Conservation (phyloP, 805 yeast genomes). For the Ogataea nakhonphanomensis region DNA sequence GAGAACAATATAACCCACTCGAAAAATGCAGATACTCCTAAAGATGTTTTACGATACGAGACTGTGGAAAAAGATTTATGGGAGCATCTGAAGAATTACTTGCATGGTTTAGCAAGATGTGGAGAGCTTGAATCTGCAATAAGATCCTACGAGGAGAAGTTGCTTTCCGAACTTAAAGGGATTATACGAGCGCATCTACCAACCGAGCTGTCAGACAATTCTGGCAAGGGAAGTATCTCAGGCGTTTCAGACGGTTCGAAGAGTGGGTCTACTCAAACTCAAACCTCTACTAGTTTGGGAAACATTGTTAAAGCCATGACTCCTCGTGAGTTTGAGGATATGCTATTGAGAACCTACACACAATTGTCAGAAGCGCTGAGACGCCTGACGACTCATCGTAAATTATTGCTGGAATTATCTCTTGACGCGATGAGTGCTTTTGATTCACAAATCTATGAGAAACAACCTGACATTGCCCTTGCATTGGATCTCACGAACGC, state of each 20-base stretch:
- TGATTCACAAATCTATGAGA: constrained; percentile 27
- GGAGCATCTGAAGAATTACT: constrained; percentile 40
- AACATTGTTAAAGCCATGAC: constrained; percentile 61
- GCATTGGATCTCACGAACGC: constrained; percentile 65
- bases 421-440: constrained; percentile 40
- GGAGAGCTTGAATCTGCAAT: constrained; percentile 62
- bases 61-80: constrained; percentile 34
- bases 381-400: constrained; percentile 75
- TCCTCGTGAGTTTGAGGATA: constrained; percentile 69
- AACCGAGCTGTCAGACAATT: constrained; percentile 30
- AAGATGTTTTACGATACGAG: constrained; percentile 6
- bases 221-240: constrained; percentile 17
- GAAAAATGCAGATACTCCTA: constrained; percentile 6
- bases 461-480: constrained; percentile 42
- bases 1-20: constrained; percentile 17
- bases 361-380: constrained; percentile 69
- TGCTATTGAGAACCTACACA: constrained; percentile 60
- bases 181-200: constrained; percentile 70
- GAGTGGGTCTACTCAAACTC: constrained; percentile 24
- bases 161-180: constrained; percentile 67
- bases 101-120: constrained; percentile 58
- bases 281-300: constrained; percentile 29
- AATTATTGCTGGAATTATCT: constrained; percentile 69
- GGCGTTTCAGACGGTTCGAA: constrained; percentile 29
- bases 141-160: constrained; percentile 59